A percentile compares a stretch with the other conserved stretches of the same genome.
Evolutionary conservation across 129 eudicot species (phyloP).

Genomic region (Tanacetum coccineum): DNA sequence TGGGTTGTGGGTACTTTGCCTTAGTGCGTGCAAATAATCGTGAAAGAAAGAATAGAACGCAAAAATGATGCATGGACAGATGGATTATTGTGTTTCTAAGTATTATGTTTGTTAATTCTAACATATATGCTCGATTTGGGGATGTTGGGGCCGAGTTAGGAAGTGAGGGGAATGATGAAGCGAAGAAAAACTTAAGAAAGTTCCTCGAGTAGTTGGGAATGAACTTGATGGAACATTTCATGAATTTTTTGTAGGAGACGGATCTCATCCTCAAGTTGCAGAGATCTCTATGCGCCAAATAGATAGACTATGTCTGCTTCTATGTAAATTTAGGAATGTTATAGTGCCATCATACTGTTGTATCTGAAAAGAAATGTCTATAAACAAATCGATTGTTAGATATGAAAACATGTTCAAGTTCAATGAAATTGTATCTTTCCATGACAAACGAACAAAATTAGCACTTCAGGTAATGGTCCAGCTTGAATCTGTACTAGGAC

Average conservation of each 20-base stretch:
- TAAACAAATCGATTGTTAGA: not conserved
- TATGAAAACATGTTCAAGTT: not conserved
- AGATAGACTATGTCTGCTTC: conserved; percentile 1
- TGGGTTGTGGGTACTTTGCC: conserved; percentile 56
- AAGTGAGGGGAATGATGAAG: conserved; percentile 51
- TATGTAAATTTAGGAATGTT: conserved; percentile 15
- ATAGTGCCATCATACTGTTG: not conserved
- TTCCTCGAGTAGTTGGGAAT: conserved; percentile 65
- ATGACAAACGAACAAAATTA: not conserved
- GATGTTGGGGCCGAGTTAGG: conserved; percentile 62
- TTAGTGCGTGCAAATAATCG: conserved; percentile 50
- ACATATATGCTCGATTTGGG: conserved; percentile 62
- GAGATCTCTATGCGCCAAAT: conserved; percentile 34
- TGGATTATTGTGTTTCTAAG: conserved; percentile 39
- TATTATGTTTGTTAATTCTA: conserved; percentile 56
- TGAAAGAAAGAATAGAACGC: conserved; percentile 39
- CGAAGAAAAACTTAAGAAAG: conserved; percentile 41
- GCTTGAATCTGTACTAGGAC: not conserved
- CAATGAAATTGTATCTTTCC: not conserved
- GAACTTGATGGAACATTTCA: conserved; percentile 59
- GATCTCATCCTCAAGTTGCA: conserved; percentile 40
- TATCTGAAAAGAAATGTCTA: not conserved
- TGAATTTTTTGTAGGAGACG: conserved; percentile 56
- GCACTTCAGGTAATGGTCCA: not conserved
- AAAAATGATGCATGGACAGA: conserved; percentile 30